phyloP scores from a whole-genome alignment of 345 rosid genomes.

The Acer yangbiense region DNA sequence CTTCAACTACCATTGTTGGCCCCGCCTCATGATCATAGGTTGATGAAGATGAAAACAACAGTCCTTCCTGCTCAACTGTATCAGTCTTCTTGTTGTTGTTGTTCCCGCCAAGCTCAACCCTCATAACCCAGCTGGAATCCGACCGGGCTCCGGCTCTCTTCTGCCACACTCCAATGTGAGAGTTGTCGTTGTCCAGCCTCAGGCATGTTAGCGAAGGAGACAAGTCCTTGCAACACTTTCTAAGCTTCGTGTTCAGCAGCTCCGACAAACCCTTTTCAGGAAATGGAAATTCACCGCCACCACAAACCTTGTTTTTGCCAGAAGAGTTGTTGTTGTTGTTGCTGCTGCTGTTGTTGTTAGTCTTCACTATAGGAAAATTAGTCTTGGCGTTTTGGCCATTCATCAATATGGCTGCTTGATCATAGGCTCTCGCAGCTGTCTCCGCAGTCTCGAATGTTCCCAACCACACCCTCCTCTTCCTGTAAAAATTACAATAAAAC shows the following conservation, averaged over 20 bases:
- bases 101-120: constrained; percentile 50
- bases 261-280: constrained; percentile 50
- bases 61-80: neutral
- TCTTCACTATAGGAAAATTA: constrained; percentile 51
- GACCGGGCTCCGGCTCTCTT: constrained; percentile 61
- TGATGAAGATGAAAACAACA: constrained; percentile 20
- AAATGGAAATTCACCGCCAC: constrained; percentile 20
- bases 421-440: constrained; percentile 74
- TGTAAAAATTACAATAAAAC: constrained; percentile 9
- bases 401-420: constrained; percentile 71
- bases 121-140: constrained; percentile 67
- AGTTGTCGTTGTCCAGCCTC: constrained; percentile 65
- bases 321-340: too few species aligned
- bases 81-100: neutral
- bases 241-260: constrained; percentile 55
- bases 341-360: neutral
- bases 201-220: constrained; percentile 70
- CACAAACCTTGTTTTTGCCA: neutral
- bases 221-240: constrained; percentile 55
- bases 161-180: constrained; percentile 82
- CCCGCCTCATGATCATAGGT: neutral
- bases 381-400: constrained; percentile 74
- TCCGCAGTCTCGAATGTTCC: constrained; percentile 84
- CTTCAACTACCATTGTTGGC: neutral
- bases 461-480: constrained; percentile 83